phyloP scores from a whole-genome alignment of 768 basidiomycete species.

The Rhizopogon vinicolor region DNA sequence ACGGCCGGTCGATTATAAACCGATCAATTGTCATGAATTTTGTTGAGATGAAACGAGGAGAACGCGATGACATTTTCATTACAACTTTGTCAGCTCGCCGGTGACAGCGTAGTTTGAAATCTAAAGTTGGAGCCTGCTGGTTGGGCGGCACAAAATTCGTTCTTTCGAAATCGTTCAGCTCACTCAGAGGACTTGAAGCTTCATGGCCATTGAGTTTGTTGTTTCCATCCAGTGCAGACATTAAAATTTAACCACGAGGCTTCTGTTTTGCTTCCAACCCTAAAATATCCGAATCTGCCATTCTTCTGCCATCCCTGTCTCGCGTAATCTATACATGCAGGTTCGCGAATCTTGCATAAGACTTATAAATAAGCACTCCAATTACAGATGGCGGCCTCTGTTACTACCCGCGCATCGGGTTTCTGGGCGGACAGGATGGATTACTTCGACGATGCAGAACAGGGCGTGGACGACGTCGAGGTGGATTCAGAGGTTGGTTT shows the following conservation, averaged over 20 bases:
- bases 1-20: no score
- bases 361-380: background rate
- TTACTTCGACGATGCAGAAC: constrained; percentile 37
- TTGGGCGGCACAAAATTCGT: no score
- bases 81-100: no score
- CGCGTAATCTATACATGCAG: constrained; percentile 1
- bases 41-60: no score
- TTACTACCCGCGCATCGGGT: constrained; percentile 43
- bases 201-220: background rate
- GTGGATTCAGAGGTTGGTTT: constrained; percentile 18
- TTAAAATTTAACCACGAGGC: background rate
- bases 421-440: constrained; percentile 42
- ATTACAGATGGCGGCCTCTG: constrained; percentile 30
- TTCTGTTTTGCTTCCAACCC: background rate
- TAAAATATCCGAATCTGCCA: no score
- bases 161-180: no score
- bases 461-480: constrained; percentile 27
- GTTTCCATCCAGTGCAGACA: background rate
- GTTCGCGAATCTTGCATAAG: background rate
- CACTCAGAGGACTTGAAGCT: no score
- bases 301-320: background rate
- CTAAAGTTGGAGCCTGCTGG: no score
- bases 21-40: no score
- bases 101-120: no score
- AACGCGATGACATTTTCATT: no score